Base-by-base conservation (phyloP, 257 asterid genomes). In the Cinchona pubescens region DNA sequence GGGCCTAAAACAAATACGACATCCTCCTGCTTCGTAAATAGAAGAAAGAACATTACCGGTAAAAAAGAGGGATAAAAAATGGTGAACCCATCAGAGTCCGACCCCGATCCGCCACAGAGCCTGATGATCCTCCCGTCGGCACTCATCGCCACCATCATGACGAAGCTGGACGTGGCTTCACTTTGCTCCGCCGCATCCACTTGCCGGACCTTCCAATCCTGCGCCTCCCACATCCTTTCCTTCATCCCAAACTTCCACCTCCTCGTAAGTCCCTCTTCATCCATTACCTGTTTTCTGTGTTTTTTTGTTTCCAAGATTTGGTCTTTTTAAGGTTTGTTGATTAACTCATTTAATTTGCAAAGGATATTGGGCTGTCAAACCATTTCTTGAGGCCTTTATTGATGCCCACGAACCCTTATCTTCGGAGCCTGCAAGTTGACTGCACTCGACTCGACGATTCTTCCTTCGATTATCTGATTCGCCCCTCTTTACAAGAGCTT, bases 381-480 rank as follows among this genome's bases (percentile, higher is more conserved):
- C 86, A 88, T 75, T 78, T 88, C 60, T 79, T 94, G 86, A 83
- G 89, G 81, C 96, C 91, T 7, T 77, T 94, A 84, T 79, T 94
- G 79, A 90, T 86, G 29, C 89, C 82, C 37, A 30, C 81, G 34
- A 94, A 94, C 79, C 90, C 90, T 18, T 75, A 81, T 82, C 77
- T 94, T 74, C 85, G 87, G 80, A 90, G 92, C 88, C 66, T 94
- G 82, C 90, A 88, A 83, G 76, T 94, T 56, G 94, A 94, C 67
- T 92, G 97, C 88, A 82, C 86, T 78, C 96, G 96, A 75, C 91
- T 94, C 38, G 91, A 91, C 63, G 99, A 94, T 88, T 85, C 87
- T 15, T 88, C 90, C n/a, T 82, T 92, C 65, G 87, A 83, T 75
- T 83, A 77, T 49, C 78, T 95, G 56, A 75, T 86, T 71, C 88